Conservation (phyloP, 768 basidiomycete species). For the Phlegmacium glaucopus region DNA sequence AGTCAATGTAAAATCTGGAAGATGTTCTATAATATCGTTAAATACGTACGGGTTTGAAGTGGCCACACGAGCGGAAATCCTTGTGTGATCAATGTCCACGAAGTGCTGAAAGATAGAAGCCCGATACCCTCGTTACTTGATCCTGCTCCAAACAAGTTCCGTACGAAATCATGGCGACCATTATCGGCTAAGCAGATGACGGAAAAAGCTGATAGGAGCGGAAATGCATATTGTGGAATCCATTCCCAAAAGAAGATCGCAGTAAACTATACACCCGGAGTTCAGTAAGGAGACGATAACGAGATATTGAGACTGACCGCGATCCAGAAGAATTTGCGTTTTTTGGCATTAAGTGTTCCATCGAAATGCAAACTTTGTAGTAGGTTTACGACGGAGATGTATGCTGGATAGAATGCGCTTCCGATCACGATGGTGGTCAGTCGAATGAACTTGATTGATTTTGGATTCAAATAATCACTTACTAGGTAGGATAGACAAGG, state of each 20-base stretch:
- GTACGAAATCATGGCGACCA: conserved; percentile 44
- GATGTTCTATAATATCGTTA: no score
- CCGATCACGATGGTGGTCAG: no score
- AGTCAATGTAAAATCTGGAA: not conserved
- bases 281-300: no score
- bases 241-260: conserved; percentile 49
- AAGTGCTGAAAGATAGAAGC: conserved; percentile 52
- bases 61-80: conserved; percentile 55
- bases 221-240: conserved; percentile 55
- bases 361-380: conserved; percentile 52
- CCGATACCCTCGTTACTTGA: conserved; percentile 67
- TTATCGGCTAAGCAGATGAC: conserved; percentile 55
- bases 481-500: conserved; percentile 53
- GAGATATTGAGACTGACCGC: conserved; percentile 39
- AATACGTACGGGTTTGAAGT: conserved; percentile 44
- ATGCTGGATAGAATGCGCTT: conserved; percentile 48
- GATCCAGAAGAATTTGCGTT: conserved; percentile 53
- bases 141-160: conserved; percentile 61
- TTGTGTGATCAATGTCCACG: conserved; percentile 60
- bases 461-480: no score
- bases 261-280: no score
- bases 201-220: conserved; percentile 56
- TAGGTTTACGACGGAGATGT: conserved; percentile 49
- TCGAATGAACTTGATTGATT: no score
- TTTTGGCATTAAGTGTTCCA: conserved; percentile 46